Conservation (phyloP, 2,329 filamentous ascomycete genomes). For the Trichophyton schoenleinii region DNA sequence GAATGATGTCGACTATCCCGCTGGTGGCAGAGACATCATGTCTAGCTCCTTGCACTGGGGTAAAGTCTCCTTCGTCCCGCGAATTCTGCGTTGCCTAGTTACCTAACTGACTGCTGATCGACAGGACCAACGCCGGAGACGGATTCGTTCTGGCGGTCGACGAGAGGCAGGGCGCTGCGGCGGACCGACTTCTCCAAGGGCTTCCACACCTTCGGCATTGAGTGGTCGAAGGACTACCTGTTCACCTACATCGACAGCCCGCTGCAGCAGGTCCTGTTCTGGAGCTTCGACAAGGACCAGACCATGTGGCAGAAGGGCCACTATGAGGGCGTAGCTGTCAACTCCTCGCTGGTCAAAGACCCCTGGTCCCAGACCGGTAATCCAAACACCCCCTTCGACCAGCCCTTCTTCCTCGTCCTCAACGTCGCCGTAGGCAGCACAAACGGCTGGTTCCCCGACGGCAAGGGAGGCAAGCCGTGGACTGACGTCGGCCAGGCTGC, state of each 20-base stretch:
- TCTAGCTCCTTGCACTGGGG: conserved; percentile 20
- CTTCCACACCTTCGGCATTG: conserved; percentile 43
- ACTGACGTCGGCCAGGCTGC: conserved; percentile 27
- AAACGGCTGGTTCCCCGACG: conserved; percentile 40
- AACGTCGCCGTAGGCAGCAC: conserved; percentile 41
- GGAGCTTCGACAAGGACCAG: conserved; percentile 19
- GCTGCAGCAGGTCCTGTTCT: conserved; percentile 22
- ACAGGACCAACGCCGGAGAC: conserved; percentile 9
- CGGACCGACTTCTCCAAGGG: conserved; percentile 18
- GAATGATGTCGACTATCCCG: conserved; percentile 30
- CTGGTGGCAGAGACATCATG: conserved; percentile 33
- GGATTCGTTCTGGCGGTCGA: conserved; percentile 18
- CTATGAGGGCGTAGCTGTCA: conserved; percentile 31
- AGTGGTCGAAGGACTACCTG: conserved; percentile 42
- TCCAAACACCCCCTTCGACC: conserved; percentile 42
- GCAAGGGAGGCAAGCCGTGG: conserved; percentile 37
- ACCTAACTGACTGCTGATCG: neutral
- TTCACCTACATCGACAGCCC: conserved; percentile 42
- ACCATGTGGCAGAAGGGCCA: conserved; percentile 28
- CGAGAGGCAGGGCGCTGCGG: conserved; percentile 18
- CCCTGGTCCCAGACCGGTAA: conserved; percentile 34
- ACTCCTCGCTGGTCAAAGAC: conserved; percentile 32
- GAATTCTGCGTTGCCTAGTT: neutral
- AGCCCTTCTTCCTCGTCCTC: conserved; percentile 40
- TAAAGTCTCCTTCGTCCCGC: neutral